Evolutionary conservation across 2,329 filamentous ascomycete species (phyloP).

Genomic region (Pseudonectria buxi): DNA sequence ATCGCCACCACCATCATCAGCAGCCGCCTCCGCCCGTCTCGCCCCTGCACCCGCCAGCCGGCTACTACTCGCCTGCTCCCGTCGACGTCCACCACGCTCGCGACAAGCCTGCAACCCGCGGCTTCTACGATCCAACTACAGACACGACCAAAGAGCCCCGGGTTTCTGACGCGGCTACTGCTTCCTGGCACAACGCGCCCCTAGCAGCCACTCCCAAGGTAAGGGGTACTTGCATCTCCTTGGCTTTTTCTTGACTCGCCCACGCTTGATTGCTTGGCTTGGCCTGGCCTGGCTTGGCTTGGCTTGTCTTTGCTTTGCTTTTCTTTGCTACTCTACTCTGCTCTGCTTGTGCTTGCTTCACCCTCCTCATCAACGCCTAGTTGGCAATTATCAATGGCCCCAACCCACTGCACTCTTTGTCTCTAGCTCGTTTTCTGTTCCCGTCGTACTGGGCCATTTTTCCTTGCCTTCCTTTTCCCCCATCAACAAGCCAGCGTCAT

Average conservation of each 20-base stretch:
- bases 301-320: constrained; percentile 6
- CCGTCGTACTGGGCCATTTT: constrained; percentile 4
- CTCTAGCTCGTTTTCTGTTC: constrained; percentile 3
- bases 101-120: constrained; percentile 35
- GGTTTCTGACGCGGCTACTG: constrained; percentile 33
- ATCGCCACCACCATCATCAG: constrained; percentile 14
- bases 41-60: constrained; percentile 37
- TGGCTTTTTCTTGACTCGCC: constrained; percentile 13
- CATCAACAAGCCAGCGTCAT: constrained; percentile 10
- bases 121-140: constrained; percentile 49
- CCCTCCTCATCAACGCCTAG: not conserved
- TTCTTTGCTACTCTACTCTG: constrained; percentile 6
- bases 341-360: constrained; percentile 10
- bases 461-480: constrained; percentile 5
- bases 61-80: constrained; percentile 32
- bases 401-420: constrained; percentile 8
- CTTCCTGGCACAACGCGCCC: constrained; percentile 39
- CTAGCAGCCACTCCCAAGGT: constrained; percentile 42
- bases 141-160: constrained; percentile 43
- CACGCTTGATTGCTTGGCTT: constrained; percentile 6
- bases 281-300: not conserved
- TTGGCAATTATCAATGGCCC: constrained; percentile 17
- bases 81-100: constrained; percentile 26
- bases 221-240: constrained; percentile 29
- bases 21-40: constrained; percentile 28